These are phyloP conservation scores for Cystobasidium sp. DNA, from an alignment of 1,284 basidiomycete genomes.

Conservation along the genomic window DNA sequence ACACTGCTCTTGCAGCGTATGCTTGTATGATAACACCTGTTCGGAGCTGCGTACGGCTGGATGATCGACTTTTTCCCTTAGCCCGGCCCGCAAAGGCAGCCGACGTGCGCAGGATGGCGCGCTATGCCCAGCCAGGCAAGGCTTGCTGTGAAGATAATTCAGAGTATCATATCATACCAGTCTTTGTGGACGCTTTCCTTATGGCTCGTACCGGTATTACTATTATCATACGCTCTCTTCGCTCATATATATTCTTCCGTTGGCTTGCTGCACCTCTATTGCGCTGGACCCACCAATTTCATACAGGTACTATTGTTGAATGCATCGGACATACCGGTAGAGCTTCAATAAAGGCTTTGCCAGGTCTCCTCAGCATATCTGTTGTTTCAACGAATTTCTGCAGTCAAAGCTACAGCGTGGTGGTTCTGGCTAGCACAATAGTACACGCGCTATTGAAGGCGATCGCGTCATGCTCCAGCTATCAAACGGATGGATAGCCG, in stretches of 20 bases:
- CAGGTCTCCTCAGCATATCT: not conserved
- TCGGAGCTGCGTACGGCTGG: too few species aligned
- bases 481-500: too few species aligned
- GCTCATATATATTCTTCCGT: not conserved
- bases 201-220: not conserved
- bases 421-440: too few species aligned
- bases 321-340: not conserved
- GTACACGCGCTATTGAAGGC: too few species aligned
- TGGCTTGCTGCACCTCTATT: not conserved
- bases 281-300: too few species aligned
- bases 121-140: constrained; percentile 15
- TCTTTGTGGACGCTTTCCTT: not conserved
- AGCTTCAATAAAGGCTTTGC: not conserved
- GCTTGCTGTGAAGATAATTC: too few species aligned
- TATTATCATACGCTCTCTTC: not conserved
- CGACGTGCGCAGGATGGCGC: not conserved
- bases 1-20: too few species aligned
- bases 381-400: not conserved
- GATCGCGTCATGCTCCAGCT: too few species aligned
- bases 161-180: not conserved
- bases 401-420: too few species aligned
- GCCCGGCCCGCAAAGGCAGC: not conserved
- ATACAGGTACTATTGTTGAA: not conserved
- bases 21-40: not conserved
- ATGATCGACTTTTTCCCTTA: constrained; percentile 2